phyloP scores from a whole-genome alignment of 768 basidiomycete species.

The Hemileccinum impolitum region DNA sequence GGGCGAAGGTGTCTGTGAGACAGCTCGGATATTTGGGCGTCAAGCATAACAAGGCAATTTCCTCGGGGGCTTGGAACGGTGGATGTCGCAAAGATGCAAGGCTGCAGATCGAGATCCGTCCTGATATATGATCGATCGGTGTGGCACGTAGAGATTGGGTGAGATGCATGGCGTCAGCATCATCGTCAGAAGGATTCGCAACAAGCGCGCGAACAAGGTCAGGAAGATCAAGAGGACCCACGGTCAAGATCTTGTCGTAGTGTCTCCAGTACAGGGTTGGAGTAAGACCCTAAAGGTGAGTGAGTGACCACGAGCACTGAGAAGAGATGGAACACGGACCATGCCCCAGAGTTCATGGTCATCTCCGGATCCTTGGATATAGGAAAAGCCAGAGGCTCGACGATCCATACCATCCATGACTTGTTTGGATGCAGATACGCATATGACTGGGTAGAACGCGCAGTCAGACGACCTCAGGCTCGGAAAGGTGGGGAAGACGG shows the following conservation, averaged over 20 bases:
- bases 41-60: constrained; percentile 19
- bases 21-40: neutral
- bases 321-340: constrained; percentile 38
- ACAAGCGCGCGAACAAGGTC: constrained; percentile 19
- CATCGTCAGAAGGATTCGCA: neutral
- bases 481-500: constrained; percentile 42
- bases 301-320: neutral
- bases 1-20: neutral
- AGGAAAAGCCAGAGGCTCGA: constrained; percentile 67
- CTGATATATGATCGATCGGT: constrained; percentile 30
- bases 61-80: neutral
- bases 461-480: constrained; percentile 10
- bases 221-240: constrained; percentile 49
- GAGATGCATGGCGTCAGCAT: neutral
- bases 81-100: constrained; percentile 26
- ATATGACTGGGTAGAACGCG: constrained; percentile 70
- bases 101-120: constrained; percentile 41
- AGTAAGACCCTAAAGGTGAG: constrained; percentile 60
- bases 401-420: constrained; percentile 58
- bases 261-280: constrained; percentile 71
- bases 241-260: constrained; percentile 43
- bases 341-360: constrained; percentile 90
- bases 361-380: constrained; percentile 93
- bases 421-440: constrained; percentile 81
- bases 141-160: neutral